These are phyloP conservation scores for Haplosporangium sp. DNA, from an alignment of 371 early-diverging fungal genomes.

Conservation along the genomic window DNA sequence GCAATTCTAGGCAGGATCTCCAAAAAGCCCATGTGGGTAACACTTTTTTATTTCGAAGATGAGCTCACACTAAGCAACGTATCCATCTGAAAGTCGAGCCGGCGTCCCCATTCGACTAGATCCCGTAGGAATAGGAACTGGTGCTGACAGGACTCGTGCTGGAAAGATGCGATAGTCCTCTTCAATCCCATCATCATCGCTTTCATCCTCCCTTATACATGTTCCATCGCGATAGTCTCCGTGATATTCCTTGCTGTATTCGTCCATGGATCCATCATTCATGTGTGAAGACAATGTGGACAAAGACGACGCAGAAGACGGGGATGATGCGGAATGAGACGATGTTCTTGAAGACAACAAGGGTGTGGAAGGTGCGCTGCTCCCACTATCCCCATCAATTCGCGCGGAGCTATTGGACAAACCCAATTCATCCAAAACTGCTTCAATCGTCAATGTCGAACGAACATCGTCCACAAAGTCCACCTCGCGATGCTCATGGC, in stretches of 20 bases:
- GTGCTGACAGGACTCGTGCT: not conserved
- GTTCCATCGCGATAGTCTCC: not conserved
- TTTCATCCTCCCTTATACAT: not conserved
- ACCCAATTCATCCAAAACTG: not conserved
- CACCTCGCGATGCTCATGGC: conserved; percentile 7
- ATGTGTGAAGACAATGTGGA: conserved; percentile 1
- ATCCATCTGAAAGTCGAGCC: too few species aligned
- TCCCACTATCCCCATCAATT: conserved; percentile 1
- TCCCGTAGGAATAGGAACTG: not conserved
- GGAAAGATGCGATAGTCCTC: conserved; percentile 21
- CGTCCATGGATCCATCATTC: not conserved
- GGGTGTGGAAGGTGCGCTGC: conserved; percentile 12
- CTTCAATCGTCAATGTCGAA: not conserved
- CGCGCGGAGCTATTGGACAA: not conserved
- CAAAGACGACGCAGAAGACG: conserved; percentile 18
- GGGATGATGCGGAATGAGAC: not conserved
- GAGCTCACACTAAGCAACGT: too few species aligned
- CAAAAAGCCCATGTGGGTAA: too few species aligned
- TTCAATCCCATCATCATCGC: conserved; percentile 17
- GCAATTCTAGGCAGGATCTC: too few species aligned
- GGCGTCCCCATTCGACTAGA: too few species aligned
- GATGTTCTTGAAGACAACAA: conserved; percentile 1
- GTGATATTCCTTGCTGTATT: not conserved
- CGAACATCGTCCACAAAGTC: conserved; percentile 8
- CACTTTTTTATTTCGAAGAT: too few species aligned